Percentiles rank a stretch among this genome's conserved stretches.
Conservation (phyloP, 352 stramenopile genomes). For the Peronospora tabacina region DNA sequence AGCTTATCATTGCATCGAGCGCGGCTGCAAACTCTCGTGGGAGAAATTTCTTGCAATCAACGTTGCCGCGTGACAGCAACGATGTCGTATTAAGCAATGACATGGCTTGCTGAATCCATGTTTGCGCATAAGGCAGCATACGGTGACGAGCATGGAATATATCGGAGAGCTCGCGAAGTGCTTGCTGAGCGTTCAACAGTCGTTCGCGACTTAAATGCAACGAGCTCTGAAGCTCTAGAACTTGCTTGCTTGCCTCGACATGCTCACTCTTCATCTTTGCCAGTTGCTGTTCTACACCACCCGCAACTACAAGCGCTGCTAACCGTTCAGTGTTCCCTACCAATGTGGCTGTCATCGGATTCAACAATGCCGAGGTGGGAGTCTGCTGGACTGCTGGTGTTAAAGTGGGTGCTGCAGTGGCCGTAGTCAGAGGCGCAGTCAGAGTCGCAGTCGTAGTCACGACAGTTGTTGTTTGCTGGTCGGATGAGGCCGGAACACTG, state of each 20-base stretch:
- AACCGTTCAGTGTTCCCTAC: slow-evolving; percentile 48
- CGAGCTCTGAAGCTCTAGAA: slow-evolving; percentile 55
- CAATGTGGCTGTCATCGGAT: slow-evolving; percentile 24
- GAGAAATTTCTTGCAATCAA: slow-evolving; percentile 33
- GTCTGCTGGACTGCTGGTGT: slow-evolving; percentile 10
- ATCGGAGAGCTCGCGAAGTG: slow-evolving; percentile 50
- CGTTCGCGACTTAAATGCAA: slow-evolving; percentile 59
- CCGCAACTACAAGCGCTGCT: slow-evolving; percentile 47
- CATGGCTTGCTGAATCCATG: slow-evolving; percentile 48
- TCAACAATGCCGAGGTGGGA: slow-evolving; percentile 14
- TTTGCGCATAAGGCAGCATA: slow-evolving; percentile 46
- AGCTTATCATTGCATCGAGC: slow-evolving; percentile 27
- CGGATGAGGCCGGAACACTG: slow-evolving; percentile 1
- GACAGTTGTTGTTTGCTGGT: slow-evolving; percentile 5
- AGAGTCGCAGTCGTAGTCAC: not conserved
- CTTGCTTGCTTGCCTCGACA: slow-evolving; percentile 58
- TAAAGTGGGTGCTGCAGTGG: not conserved
- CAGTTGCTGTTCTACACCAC: slow-evolving; percentile 65
- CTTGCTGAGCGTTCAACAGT: slow-evolving; percentile 40
- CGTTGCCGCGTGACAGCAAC: slow-evolving; percentile 28
- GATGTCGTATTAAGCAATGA: slow-evolving; percentile 44
- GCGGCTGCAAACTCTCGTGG: slow-evolving; percentile 40
- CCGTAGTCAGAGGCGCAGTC: not conserved
- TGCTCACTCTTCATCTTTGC: slow-evolving; percentile 67
- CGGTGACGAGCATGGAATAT: slow-evolving; percentile 61